Base-by-base conservation (phyloP, 1,139 yeast species). In the Debaryomycetaceae sp. region DNA sequence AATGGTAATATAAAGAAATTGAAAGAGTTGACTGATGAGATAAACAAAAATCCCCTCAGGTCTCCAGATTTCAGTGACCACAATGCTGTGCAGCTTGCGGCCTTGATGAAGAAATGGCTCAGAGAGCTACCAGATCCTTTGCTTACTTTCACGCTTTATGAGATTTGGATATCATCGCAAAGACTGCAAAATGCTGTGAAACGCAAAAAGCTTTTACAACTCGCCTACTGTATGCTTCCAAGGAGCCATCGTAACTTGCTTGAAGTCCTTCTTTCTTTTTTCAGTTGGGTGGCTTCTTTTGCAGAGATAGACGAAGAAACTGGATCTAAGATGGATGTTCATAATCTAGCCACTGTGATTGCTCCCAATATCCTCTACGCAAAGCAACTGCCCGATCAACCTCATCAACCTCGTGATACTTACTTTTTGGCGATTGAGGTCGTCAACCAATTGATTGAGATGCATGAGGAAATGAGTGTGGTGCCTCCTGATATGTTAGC, bases 311-410 rank as follows among this genome's bases (percentile, higher is more conserved):
- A 86, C 56, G 89, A 86, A 56, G 88, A 84, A 53, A 80, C 80
- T 24, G 99, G 99, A 0, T 90, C 97, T 6, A 93, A 91, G 68
- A 95, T 95, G 99, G 98, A 93, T 61, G 80, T 87, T 34, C 96
- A 91, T 60, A 95, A 95, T 62, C 74, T 95, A 49, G 96, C 99
- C 1, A 93, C 99, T 0, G 99, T 95, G 5, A 78, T 95, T 43
- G 87, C 98, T 0, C 99, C 99, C 1, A 95, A 93, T 56, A 83
- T 95, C 40, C 71, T 95, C 36, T 85, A 85, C 54, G 62, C 80
- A 7, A 66, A 72, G 51, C 75, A 73, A 24, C 51, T 59, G 1
- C 52, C 65, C 3, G 63, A 56, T 13, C 50, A 43, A 41, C 52
- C 56, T 3, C 51, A 54, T 7, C 70, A 64, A 45, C 52, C 69